These are phyloP conservation scores for Imleria badia DNA, from an alignment of 768 basidiomycete species.

Conservation along the genomic window DNA sequence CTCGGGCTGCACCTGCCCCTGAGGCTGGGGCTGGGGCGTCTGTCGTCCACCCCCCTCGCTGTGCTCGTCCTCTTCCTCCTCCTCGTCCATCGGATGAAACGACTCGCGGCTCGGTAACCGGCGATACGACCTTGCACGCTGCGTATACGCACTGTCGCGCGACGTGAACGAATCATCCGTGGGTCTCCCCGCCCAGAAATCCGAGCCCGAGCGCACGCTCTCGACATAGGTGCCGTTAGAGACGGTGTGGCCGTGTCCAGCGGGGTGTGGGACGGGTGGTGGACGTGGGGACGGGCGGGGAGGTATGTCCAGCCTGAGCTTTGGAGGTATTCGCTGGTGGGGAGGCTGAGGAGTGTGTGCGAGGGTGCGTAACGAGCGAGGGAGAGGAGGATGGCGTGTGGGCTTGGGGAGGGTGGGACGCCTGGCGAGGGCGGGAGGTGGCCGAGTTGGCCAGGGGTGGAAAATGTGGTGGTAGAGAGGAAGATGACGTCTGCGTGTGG, in stretches of 20 bases:
- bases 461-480: conserved; percentile 37
- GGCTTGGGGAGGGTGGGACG: conserved; percentile 50
- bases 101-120: conserved; percentile 28
- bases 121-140: conserved; percentile 10
- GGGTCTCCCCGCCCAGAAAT: conserved; percentile 62
- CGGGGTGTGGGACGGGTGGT: too few relatives aligned
- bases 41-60: conserved; percentile 9
- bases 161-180: conserved; percentile 19
- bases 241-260: conserved; percentile 15
- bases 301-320: conserved; percentile 67
- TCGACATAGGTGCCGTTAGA: conserved; percentile 33
- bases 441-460: neutral
- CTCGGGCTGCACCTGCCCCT: too few relatives aligned
- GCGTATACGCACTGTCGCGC: conserved; percentile 11
- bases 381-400: conserved; percentile 76
- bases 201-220: conserved; percentile 66
- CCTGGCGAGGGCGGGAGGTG: conserved; percentile 40
- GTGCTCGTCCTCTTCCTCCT: conserved; percentile 20
- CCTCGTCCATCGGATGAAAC: conserved; percentile 34
- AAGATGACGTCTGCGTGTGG: conserved; percentile 85
- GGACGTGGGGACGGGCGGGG: conserved; percentile 1
- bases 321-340: conserved; percentile 85
- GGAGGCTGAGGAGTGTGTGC: conserved; percentile 76
- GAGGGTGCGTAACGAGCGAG: conserved; percentile 63
- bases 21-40: conserved; percentile 20